These are phyloP conservation scores for Solanum lignicaule DNA, from an alignment of 257 asterid genomes.

Conservation along the genomic window DNA sequence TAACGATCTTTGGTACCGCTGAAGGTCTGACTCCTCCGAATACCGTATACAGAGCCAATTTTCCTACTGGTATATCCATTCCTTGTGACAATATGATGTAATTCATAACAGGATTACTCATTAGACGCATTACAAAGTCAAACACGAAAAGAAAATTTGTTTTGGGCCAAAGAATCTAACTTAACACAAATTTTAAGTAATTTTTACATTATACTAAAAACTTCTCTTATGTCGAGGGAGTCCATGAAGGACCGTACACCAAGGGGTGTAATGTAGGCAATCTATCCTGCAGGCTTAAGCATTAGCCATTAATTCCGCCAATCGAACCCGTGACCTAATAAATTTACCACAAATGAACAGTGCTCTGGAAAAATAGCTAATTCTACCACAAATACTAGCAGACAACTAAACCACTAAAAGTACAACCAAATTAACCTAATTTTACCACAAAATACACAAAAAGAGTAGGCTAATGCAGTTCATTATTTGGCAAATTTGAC, in stretches of 20 bases:
- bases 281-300: neutral
- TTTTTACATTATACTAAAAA: neutral
- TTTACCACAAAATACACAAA: too few relatives aligned
- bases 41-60: constrained; percentile 76
- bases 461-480: too few relatives aligned
- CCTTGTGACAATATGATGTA: constrained; percentile 36
- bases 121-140: neutral
- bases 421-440: too few relatives aligned
- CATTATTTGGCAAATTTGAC: too few relatives aligned
- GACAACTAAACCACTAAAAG: too few relatives aligned
- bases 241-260: neutral
- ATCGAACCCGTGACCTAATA: neutral
- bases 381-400: too few relatives aligned
- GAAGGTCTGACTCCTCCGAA: constrained; percentile 96
- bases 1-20: constrained; percentile 34
- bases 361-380: too few relatives aligned
- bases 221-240: neutral
- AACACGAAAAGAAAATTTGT: neutral
- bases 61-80: constrained; percentile 96
- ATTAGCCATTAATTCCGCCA: neutral
- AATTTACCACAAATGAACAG: neutral
- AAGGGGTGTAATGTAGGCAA: neutral
- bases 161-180: neutral
- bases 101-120: neutral
- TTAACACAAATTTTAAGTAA: neutral